Evolutionary conservation across 1,284 basidiomycete genomes (phyloP).

Genomic region (Sphagnurus paluster): DNA sequence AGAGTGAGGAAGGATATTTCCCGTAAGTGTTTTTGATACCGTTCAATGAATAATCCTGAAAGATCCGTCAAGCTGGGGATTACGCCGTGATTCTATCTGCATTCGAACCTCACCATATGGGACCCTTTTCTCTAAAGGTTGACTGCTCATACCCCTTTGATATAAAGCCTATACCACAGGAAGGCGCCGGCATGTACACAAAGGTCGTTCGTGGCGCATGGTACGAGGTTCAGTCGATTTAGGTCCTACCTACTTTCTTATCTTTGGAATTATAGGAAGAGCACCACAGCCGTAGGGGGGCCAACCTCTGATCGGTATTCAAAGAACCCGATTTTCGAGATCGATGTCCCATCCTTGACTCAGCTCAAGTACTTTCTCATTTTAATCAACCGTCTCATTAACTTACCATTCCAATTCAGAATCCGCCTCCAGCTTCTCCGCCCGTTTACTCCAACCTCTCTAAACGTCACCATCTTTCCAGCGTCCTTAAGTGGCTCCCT

Average conservation of each 20-base stretch:
- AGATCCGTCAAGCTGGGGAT: constrained; percentile 57
- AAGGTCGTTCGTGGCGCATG: constrained; percentile 69
- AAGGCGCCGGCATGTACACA: constrained; percentile 90
- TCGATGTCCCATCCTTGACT: constrained; percentile 53
- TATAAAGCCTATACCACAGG: constrained; percentile 78
- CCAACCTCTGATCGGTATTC: constrained; percentile 64
- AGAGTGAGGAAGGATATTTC: constrained; percentile 52
- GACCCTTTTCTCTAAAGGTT: constrained; percentile 63
- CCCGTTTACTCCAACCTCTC: constrained; percentile 41
- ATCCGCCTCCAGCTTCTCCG: constrained; percentile 64
- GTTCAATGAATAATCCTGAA: background rate
- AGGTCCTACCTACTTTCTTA: background rate
- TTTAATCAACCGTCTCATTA: background rate
- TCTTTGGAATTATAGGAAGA: constrained; percentile 41
- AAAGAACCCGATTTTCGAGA: constrained; percentile 68
- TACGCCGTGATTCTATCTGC: constrained; percentile 85
- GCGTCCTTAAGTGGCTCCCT: constrained; percentile 29
- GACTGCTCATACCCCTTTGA: constrained; percentile 66
- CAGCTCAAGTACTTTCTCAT: constrained; percentile 52
- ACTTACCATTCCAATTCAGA: constrained; percentile 34
- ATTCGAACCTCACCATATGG: constrained; percentile 73
- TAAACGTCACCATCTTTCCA: constrained; percentile 65
- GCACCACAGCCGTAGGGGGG: constrained; percentile 59
- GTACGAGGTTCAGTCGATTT: constrained; percentile 39
- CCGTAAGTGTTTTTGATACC: constrained; percentile 43